These are phyloP conservation scores for Dictyophora rubrovolvata DNA, from an alignment of 768 basidiomycete genomes.

Conservation along the genomic window DNA sequence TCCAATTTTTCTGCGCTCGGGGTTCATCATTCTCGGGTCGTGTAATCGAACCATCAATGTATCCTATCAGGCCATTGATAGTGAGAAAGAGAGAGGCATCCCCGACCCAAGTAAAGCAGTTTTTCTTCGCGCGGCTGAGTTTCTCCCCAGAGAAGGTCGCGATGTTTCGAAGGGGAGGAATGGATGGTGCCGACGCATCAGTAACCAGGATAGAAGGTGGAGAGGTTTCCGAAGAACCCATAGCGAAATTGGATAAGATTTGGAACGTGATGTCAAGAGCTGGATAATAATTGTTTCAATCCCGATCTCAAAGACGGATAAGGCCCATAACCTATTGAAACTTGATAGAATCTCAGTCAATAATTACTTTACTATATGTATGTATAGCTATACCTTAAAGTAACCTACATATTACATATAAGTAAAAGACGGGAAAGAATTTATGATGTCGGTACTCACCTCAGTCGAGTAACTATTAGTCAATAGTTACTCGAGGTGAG, in stretches of 20 bases:
- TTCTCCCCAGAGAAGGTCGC: too few species aligned
- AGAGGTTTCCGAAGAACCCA: background rate
- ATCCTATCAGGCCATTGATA: background rate
- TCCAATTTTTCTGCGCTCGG: background rate
- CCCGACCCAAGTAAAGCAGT: background rate
- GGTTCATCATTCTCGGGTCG: background rate
- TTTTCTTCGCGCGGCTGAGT: too few species aligned
- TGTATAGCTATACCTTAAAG: too few species aligned
- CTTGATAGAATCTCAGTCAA: too few species aligned
- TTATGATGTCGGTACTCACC: too few species aligned
- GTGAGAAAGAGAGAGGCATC: background rate
- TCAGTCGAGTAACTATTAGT: too few species aligned
- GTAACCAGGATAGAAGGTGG: background rate
- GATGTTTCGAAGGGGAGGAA: background rate
- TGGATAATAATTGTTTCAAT: too few species aligned
- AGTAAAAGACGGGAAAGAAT: too few species aligned
- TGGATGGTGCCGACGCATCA: background rate
- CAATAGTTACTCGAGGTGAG: too few species aligned
- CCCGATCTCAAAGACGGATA: background rate
- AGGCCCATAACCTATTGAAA: slow-evolving; percentile 1
- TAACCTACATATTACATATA: too few species aligned
- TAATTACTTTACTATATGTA: too few species aligned
- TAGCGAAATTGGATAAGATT: background rate
- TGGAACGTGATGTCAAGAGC: too few species aligned
- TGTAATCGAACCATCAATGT: background rate